These are phyloP conservation scores for Boletus subparvulus DNA, from an alignment of 768 basidiomycete genomes.

Conservation along the genomic window DNA sequence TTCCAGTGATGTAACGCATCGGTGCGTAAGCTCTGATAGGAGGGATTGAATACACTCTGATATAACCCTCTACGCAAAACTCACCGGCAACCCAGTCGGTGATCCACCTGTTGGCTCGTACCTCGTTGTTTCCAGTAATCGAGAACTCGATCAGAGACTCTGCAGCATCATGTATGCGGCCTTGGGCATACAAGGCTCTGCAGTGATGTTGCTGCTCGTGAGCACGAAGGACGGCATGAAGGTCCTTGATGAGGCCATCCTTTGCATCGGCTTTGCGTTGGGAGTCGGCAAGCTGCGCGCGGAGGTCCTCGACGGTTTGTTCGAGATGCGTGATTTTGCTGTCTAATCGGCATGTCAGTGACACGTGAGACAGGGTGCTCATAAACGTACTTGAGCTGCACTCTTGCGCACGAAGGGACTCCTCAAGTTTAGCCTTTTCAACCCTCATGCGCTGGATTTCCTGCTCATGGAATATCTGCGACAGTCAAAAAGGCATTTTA, in stretches of 20 bases:
- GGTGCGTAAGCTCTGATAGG: background rate
- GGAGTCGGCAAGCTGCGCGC: background rate
- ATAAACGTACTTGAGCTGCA: background rate
- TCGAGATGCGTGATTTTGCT: background rate
- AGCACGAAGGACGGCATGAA: background rate
- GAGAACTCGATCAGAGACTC: background rate
- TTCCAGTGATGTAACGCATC: background rate
- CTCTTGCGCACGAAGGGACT: background rate
- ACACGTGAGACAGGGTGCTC: background rate
- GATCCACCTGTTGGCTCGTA: background rate
- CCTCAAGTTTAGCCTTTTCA: background rate
- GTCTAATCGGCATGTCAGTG: background rate
- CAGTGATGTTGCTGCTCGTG: conserved; percentile 1
- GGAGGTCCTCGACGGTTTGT: background rate
- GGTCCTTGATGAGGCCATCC: background rate
- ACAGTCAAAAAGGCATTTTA: background rate
- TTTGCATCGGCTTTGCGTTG: background rate
- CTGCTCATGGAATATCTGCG: background rate
- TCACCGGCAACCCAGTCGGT: conserved; percentile 3
- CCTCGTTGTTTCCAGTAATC: background rate
- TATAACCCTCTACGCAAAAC: background rate
- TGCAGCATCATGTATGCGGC: conserved; percentile 3
- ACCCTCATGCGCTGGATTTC: background rate
- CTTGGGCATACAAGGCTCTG: conserved; percentile 2
- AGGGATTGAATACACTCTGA: background rate